A percentile compares a stretch with the other conserved stretches of the same genome.
These are phyloP conservation scores for Trichosanthes cucumerina DNA, from an alignment of 306 rosid species.

Conservation along the genomic window DNA sequence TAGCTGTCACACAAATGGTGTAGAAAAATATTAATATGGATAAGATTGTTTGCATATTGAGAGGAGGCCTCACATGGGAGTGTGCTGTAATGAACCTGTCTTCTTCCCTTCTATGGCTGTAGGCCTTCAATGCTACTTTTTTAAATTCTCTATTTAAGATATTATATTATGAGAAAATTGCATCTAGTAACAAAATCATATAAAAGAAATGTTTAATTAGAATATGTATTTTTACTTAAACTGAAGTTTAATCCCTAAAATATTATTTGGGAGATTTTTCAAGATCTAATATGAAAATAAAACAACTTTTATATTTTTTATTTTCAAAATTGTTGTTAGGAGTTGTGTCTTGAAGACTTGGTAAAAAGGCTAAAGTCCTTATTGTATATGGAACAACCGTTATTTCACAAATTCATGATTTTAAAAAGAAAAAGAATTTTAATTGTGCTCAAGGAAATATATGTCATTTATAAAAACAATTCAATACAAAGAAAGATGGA, in stretches of 20 bases:
- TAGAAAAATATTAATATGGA: background rate
- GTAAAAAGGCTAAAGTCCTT: no score
- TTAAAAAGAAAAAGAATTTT: no score
- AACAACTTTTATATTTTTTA: no score
- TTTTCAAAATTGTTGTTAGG: no score
- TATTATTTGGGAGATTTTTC: background rate
- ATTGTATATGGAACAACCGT: no score
- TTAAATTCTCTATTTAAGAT: background rate
- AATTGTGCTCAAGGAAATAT: no score
- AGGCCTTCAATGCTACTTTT: background rate
- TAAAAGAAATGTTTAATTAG: background rate
- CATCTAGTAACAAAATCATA: background rate
- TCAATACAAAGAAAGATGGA: no score
- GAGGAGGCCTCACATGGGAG: constrained; percentile 3
- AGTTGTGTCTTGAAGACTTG: no score
- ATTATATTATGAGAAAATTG: background rate
- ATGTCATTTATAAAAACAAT: no score
- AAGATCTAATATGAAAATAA: background rate
- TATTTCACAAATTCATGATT: no score
- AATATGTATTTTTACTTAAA: background rate
- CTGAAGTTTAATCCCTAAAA: background rate
- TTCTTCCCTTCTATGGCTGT: constrained; percentile 1
- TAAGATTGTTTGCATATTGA: background rate
- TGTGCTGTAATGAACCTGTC: constrained; percentile 12
- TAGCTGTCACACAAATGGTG: background rate